Evolutionary conservation across 768 basidiomycete genomes (phyloP).

Genomic region (Daedalea quercina): DNA sequence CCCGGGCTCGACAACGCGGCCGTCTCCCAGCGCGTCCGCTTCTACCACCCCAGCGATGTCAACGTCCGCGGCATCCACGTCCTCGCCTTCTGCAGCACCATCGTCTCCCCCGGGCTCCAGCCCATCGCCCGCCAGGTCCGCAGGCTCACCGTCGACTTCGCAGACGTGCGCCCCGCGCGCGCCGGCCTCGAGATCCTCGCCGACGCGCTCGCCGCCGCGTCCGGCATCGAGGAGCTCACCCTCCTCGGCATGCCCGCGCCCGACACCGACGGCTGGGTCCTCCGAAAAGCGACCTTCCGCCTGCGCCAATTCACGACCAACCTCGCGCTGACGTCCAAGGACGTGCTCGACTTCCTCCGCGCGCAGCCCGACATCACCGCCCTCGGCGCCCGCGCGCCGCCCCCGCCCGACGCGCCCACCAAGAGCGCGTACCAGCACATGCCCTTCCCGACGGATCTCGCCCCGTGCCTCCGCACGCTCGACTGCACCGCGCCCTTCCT

Average conservation of each 20-base stretch:
- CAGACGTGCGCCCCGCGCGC: neutral
- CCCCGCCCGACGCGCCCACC: neutral
- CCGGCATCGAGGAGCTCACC: constrained; percentile 3
- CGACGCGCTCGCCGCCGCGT: neutral
- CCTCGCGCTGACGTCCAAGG: constrained; percentile 4
- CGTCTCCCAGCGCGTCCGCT: neutral
- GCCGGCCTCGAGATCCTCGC: neutral
- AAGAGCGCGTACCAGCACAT: neutral
- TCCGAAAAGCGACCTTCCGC: neutral
- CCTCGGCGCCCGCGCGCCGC: neutral
- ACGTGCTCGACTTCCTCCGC: constrained; percentile 5
- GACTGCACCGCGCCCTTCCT: constrained; percentile 6
- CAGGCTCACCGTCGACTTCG: constrained; percentile 1
- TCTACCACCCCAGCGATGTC: constrained; percentile 1
- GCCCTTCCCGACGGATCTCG: constrained; percentile 1
- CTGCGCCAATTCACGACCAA: constrained; percentile 2
- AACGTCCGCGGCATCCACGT: neutral
- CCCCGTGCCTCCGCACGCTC: constrained; percentile 1
- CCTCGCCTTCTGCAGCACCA: constrained; percentile 2
- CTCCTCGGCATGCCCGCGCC: constrained; percentile 3
- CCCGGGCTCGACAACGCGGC: neutral
- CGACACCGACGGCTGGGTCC: constrained; percentile 8
- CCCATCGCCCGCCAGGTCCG: neutral
- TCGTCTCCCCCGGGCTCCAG: neutral
- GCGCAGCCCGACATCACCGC: constrained; percentile 2